These are phyloP conservation scores for Fusarium verrucosum DNA, from an alignment of 2,329 filamentous ascomycete genomes.

Conservation along the genomic window DNA sequence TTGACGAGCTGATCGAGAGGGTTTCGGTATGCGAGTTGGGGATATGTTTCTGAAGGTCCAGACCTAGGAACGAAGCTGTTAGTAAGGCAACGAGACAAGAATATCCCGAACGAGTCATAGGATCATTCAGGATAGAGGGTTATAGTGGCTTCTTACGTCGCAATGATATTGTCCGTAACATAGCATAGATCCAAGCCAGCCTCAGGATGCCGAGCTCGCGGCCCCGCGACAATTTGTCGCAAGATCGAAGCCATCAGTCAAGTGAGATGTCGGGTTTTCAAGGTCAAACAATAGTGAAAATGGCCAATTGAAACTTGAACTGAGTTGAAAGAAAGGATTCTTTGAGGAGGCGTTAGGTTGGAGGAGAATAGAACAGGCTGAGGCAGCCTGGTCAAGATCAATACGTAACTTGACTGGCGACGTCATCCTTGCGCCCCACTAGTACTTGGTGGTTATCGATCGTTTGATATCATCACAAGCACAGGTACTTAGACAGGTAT, in stretches of 20 bases:
- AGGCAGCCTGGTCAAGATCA: background rate
- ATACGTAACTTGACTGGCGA: slow-evolving; percentile 24
- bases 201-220: slow-evolving; percentile 83
- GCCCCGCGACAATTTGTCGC: slow-evolving; percentile 90
- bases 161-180: slow-evolving; percentile 82
- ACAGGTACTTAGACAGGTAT: background rate
- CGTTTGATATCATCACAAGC: slow-evolving; percentile 16
- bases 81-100: background rate
- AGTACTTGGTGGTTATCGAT: slow-evolving; percentile 4
- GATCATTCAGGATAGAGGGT: rapidly evolving
- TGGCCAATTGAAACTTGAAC: background rate
- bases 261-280: background rate
- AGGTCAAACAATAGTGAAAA: background rate
- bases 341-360: background rate
- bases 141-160: slow-evolving; percentile 56
- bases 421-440: slow-evolving; percentile 39
- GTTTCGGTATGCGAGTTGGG: slow-evolving; percentile 92
- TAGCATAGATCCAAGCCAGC: slow-evolving; percentile 94
- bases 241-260: slow-evolving; percentile 77
- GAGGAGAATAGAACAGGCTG: slow-evolving; percentile 16
- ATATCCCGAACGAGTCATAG: rapidly evolving
- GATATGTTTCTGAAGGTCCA: slow-evolving; percentile 88
- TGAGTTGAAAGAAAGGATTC: background rate
- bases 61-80: slow-evolving; percentile 66
- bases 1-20: slow-evolving; percentile 86